Conservation (phyloP, 257 asterid genomes). For the Euphrasia confusa region DNA sequence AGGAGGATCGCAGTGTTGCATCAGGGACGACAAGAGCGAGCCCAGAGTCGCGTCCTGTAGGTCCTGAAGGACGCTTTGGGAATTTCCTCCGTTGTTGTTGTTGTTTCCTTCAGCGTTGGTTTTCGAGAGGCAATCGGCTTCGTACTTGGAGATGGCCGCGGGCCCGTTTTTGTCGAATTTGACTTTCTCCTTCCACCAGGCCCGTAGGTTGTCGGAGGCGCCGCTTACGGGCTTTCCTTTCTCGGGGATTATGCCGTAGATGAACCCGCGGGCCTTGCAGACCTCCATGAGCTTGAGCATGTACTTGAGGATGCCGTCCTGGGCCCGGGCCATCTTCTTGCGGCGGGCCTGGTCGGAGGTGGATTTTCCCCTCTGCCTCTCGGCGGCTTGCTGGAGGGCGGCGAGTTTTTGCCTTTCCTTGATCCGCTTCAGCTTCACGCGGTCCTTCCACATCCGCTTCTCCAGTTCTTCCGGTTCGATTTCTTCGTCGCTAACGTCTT, state of each 20-base stretch:
- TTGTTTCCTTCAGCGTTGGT: constrained; percentile 25
- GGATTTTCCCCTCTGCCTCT: constrained; percentile 33
- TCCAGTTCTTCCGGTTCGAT: constrained; percentile 44
- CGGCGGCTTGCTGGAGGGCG: constrained; percentile 31
- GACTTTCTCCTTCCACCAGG: constrained; percentile 66
- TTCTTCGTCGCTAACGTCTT: constrained; percentile 47
- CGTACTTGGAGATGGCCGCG: constrained; percentile 44
- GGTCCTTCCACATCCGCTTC: constrained; percentile 51
- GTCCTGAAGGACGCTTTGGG: constrained; percentile 40
- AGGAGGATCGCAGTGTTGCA: constrained; percentile 61
- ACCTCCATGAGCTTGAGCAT: constrained; percentile 56
- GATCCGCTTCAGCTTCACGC: constrained; percentile 37
- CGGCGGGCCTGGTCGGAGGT: constrained; percentile 38
- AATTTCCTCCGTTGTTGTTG: constrained; percentile 20
- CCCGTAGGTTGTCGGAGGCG: constrained; percentile 46
- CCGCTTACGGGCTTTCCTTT: constrained; percentile 55
- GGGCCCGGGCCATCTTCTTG: constrained; percentile 49
- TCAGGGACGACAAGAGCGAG: constrained; percentile 46
- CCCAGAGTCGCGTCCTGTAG: constrained; percentile 57
- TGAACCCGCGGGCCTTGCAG: constrained; percentile 43
- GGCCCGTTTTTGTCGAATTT: constrained; percentile 52
- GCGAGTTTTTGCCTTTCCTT: constrained; percentile 39
- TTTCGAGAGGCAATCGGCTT: constrained; percentile 30
- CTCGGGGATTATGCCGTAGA: constrained; percentile 44
- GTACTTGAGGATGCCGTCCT: constrained; percentile 49